A percentile compares a stretch with the other conserved stretches of the same genome.
phyloP scores from a whole-genome alignment of 768 basidiomycete species.

The Pleurotus tuber-regium region DNA sequence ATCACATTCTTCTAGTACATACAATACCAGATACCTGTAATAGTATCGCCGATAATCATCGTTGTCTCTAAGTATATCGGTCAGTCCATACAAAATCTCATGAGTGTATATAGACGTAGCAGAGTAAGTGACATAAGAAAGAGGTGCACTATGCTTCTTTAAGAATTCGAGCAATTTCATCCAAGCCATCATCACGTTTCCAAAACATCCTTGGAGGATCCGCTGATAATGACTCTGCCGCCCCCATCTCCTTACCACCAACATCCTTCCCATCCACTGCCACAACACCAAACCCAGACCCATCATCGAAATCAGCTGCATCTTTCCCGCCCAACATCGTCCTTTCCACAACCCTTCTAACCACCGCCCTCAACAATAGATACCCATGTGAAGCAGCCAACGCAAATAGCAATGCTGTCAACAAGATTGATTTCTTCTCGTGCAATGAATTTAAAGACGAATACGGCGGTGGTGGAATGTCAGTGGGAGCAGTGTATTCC shows the following conservation, averaged over 20 bases:
- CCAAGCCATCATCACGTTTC: constrained; percentile 70
- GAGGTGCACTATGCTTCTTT: constrained; percentile 43
- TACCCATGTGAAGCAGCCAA: constrained; percentile 88
- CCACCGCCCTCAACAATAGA: constrained; percentile 56
- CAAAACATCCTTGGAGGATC: constrained; percentile 48
- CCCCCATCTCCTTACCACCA: constrained; percentile 17
- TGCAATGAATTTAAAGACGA: neutral
- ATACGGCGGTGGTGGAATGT: neutral
- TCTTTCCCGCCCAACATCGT: constrained; percentile 64
- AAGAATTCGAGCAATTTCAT: constrained; percentile 64
- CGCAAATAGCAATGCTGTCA: constrained; percentile 70
- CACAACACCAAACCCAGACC: constrained; percentile 51
- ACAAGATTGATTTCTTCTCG: constrained; percentile 32
- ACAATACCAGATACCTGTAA: too few species aligned
- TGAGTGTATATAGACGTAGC: neutral
- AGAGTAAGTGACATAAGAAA: neutral
- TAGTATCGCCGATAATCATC: too few species aligned
- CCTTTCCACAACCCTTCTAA: constrained; percentile 70
- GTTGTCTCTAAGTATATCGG: too few species aligned
- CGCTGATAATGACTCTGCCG: constrained; percentile 18
- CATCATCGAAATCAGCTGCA: constrained; percentile 60
- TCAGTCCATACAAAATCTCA: neutral
- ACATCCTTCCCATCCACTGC: constrained; percentile 51
- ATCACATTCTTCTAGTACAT: too few species aligned
- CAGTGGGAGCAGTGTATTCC: constrained; percentile 3